Percentiles rank a stretch among this genome's conserved stretches.
Evolutionary conservation across 345 rosid genomes (phyloP).

Genomic region (Cardamine occulta): DNA sequence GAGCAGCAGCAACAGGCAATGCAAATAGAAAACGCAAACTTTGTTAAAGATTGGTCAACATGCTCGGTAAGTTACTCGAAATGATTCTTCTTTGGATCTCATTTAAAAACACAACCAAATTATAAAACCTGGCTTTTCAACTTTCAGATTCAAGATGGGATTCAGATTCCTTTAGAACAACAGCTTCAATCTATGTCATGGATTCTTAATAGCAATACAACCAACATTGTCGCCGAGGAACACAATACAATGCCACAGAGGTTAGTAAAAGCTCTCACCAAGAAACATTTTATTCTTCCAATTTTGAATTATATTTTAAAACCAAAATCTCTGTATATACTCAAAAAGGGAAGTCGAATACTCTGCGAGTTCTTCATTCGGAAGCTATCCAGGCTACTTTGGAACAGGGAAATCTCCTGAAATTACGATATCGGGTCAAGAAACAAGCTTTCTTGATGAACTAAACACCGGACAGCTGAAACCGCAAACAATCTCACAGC

Average conservation of each 20-base stretch:
- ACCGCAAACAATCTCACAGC: constrained; percentile 53
- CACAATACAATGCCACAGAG: constrained; percentile 56
- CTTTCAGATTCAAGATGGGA: constrained; percentile 60
- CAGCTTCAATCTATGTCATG: constrained; percentile 65
- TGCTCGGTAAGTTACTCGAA: constrained; percentile 38
- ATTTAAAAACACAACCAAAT: constrained; percentile 13
- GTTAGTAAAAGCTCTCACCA: constrained; percentile 41
- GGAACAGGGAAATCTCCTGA: constrained; percentile 64
- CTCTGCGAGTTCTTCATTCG: constrained; percentile 74
- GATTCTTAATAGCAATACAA: constrained; percentile 56
- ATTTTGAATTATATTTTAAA: not conserved
- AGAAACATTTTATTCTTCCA: not conserved
- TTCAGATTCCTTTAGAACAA: constrained; percentile 64
- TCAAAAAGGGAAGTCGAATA: constrained; percentile 80
- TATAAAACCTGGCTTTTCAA: not conserved
- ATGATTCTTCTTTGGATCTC: constrained; percentile 7
- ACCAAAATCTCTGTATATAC: not conserved
- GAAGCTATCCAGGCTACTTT: constrained; percentile 71
- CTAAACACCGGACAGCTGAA: constrained; percentile 54
- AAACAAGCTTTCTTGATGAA: constrained; percentile 64
- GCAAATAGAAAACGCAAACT: constrained; percentile 56
- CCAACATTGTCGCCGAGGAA: constrained; percentile 56
- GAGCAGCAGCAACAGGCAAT: constrained; percentile 54
- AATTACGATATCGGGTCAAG: constrained; percentile 65
- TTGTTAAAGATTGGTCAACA: constrained; percentile 50